Evolutionary conservation across 129 eudicot species (phyloP).

Genomic region (Centaurea solstitialis): DNA sequence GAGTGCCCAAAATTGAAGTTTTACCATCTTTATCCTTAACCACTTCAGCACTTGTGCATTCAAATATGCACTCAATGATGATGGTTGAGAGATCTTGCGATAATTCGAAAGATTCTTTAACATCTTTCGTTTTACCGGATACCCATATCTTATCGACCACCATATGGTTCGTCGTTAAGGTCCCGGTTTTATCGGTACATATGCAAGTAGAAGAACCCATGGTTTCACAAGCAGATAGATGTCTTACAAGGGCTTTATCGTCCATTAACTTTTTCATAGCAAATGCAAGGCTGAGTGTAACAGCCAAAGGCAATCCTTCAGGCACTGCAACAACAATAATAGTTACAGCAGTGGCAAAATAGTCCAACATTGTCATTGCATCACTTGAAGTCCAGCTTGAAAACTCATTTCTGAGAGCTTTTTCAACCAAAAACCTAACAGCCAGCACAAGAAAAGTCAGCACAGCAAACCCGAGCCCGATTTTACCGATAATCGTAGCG

Average conservation of each 20-base stretch:
- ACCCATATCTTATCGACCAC: conserved; percentile 73
- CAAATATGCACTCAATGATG: conserved; percentile 74
- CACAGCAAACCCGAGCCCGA: conserved; percentile 72
- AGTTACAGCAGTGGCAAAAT: conserved; percentile 85
- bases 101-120: conserved; percentile 26
- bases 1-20: conserved; percentile 70
- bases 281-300: conserved; percentile 91
- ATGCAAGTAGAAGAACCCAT: conserved; percentile 92
- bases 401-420: conserved; percentile 57
- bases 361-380: conserved; percentile 69
- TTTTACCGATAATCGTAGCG: conserved; percentile 87
- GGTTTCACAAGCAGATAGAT: conserved; percentile 93
- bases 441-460: conserved; percentile 70
- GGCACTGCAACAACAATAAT: conserved; percentile 97
- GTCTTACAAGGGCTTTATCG: conserved; percentile 79
- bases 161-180: conserved; percentile 94
- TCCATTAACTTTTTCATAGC: conserved; percentile 94
- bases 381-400: conserved; percentile 71
- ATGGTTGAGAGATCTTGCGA: conserved; percentile 36
- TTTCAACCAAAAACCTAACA: conserved; percentile 60
- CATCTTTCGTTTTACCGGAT: conserved; percentile 51
- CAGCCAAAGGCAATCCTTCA: conserved; percentile 94
- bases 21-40: conserved; percentile 69
- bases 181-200: conserved; percentile 94
- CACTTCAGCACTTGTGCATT: conserved; percentile 84